A percentile compares a stretch with the other conserved stretches of the same genome.
Conservation (phyloP, 2,329 filamentous ascomycete genomes). For the Orbilia ellipsospora region DNA sequence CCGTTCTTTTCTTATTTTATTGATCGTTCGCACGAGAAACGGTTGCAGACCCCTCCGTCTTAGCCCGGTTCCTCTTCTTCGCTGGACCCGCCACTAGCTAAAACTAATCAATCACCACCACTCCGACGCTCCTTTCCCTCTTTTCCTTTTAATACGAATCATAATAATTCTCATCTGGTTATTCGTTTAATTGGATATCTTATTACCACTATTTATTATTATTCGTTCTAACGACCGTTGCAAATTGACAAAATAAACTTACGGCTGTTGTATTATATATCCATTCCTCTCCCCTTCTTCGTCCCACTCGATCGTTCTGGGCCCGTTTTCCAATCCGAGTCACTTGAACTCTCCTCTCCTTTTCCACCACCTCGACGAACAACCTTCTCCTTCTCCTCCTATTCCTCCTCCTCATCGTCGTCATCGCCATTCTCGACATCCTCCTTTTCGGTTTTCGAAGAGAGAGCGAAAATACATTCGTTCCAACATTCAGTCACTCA, state of each 20-base stretch:
- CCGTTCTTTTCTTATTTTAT: background rate
- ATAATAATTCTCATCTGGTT: background rate
- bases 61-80: slow-evolving; percentile 27
- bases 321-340: slow-evolving; percentile 18
- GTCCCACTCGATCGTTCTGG: slow-evolving; percentile 38
- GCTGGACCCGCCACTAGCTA: background rate
- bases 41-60: slow-evolving; percentile 25
- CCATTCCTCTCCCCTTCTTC: background rate
- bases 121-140: slow-evolving; percentile 1
- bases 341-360: slow-evolving; percentile 12
- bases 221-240: slow-evolving; percentile 1
- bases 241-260: no score
- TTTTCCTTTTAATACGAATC: background rate
- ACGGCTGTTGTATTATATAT: background rate
- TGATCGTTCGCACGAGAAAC: background rate
- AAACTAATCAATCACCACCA: no score
- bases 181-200: no score
- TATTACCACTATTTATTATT: slow-evolving; percentile 8
- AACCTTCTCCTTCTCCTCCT: background rate
- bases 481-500: background rate
- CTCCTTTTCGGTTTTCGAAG: background rate
- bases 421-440: slow-evolving; percentile 7
- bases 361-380: background rate
- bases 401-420: slow-evolving; percentile 1
- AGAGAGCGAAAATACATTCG: background rate